Evolutionary conservation across 2,329 filamentous ascomycete genomes (phyloP), one percentile per base, ranked within the genome.

Genomic region (Phoma sp.): DNA sequence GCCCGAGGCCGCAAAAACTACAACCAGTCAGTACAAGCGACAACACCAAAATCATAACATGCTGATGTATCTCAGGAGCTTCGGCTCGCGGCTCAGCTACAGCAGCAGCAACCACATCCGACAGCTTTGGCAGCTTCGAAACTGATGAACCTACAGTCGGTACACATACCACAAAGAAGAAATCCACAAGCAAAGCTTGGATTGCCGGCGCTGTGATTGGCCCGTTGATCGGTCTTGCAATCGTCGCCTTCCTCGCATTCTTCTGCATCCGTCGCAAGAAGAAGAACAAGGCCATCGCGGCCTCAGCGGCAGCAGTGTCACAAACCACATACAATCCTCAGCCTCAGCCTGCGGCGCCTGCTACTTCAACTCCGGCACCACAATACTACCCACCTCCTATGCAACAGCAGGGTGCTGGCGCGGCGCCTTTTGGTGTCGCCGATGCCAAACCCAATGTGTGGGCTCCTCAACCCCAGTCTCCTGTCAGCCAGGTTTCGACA

Each of bases 131-230:
- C 42, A 29, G 27, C 27, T 6, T 9, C 9, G 29, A 54, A 41
- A 25, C 22, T 40, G 13, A 32, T 22, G 37, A 18, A 18, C 18
- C 18, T 18, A 18, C 18, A 18, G 18, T 18, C 18, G 18, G 18
- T 18, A 18, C 18, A 18, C 18, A 18, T 18, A 18, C 18, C 18
- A 18, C 18, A 9, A 29, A 43, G 11, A 39, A 55, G 49, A 60
- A 65, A 29, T 44, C 44, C 3, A 51, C 55, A 24, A 64, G 60
- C 53, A 65, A 69, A 49, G 65, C 64, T 9, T 71, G 68, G 68
- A 71, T 71, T 25, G 65, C 68, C 7, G 68, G 66, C n/a, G 66
- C 57, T 0, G 64, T 70, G 24, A 55, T 69, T 7, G 66, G 67
- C 1, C 65, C 65, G 11, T 43, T 70, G 24, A 42, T 58, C 2